phyloP scores from a whole-genome alignment of 2,329 filamentous ascomycete species.

The Parasarocladium wereldwijsianum region DNA sequence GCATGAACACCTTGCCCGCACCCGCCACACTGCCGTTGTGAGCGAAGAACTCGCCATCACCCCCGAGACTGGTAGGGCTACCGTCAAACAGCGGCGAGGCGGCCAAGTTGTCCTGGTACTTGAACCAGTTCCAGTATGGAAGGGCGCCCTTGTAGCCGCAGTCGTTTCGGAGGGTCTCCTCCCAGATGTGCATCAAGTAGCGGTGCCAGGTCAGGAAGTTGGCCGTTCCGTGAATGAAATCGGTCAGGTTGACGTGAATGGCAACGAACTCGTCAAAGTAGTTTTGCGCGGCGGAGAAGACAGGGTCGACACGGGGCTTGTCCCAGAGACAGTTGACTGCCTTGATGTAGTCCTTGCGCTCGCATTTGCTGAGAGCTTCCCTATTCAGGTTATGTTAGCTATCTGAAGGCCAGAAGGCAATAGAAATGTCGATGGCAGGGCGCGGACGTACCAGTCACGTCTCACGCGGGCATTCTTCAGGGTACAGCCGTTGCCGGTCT shows the following conservation, averaged over 20 bases:
- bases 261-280: conserved; percentile 10
- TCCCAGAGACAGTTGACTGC: conserved; percentile 7
- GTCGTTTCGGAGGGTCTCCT: conserved; percentile 3
- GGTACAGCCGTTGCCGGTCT: not conserved
- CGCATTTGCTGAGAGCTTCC: conserved; percentile 6
- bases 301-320: conserved; percentile 5
- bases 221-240: conserved; percentile 5
- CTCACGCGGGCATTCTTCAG: not conserved
- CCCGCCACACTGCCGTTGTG: conserved; percentile 10
- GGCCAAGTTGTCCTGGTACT: conserved; percentile 26
- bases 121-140: conserved; percentile 39
- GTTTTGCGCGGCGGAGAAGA: conserved; percentile 5
- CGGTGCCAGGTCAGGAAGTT: conserved; percentile 1
- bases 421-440: not conserved
- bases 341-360: conserved; percentile 8
- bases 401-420: no score
- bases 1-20: conserved; percentile 9
- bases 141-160: conserved; percentile 5
- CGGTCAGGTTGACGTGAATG: conserved; percentile 8
- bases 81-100: conserved; percentile 41
- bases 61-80: conserved; percentile 31
- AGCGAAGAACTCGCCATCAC: conserved; percentile 23
- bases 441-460: conserved; percentile 1
- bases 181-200: not conserved
- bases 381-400: conserved; percentile 1